Conservation (phyloP, 2,329 filamentous ascomycete genomes). For the Penicillium sp. region DNA sequence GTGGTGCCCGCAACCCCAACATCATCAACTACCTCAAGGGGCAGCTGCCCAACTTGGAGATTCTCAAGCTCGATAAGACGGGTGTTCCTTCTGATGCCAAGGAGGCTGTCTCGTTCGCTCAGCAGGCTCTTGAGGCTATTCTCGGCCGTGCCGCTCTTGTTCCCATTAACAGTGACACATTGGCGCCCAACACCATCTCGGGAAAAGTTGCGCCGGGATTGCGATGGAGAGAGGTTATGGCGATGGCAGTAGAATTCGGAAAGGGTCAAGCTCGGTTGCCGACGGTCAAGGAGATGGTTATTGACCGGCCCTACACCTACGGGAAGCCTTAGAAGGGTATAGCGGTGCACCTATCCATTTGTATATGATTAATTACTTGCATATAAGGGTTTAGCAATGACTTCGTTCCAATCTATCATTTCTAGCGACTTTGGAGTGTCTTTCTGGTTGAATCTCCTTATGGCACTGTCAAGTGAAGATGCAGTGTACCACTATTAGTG, state of each 20-base stretch:
- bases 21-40: constrained; percentile 55
- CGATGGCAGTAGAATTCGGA: constrained; percentile 54
- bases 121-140: constrained; percentile 61
- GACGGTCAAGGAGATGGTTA: constrained; percentile 53
- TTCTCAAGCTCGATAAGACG: constrained; percentile 58
- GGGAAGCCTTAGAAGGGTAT: too few relatives aligned
- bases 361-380: too few relatives aligned
- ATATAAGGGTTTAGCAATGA: too few relatives aligned
- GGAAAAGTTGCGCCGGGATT: constrained; percentile 56
- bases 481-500: too few relatives aligned
- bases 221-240: constrained; percentile 57
- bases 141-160: constrained; percentile 57
- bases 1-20: constrained; percentile 59
- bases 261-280: constrained; percentile 43
- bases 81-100: constrained; percentile 59
- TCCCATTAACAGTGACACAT: constrained; percentile 45
- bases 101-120: constrained; percentile 61
- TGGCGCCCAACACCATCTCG: constrained; percentile 53
- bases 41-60: constrained; percentile 49
- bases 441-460: too few relatives aligned
- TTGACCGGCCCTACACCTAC: too few relatives aligned
- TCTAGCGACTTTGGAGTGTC: too few relatives aligned
- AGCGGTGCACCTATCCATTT: too few relatives aligned
- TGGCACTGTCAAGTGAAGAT: too few relatives aligned
- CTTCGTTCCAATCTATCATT: too few relatives aligned